Base-by-base conservation (phyloP, 1,284 basidiomycete species). In the Ceratobasidium sp. region DNA sequence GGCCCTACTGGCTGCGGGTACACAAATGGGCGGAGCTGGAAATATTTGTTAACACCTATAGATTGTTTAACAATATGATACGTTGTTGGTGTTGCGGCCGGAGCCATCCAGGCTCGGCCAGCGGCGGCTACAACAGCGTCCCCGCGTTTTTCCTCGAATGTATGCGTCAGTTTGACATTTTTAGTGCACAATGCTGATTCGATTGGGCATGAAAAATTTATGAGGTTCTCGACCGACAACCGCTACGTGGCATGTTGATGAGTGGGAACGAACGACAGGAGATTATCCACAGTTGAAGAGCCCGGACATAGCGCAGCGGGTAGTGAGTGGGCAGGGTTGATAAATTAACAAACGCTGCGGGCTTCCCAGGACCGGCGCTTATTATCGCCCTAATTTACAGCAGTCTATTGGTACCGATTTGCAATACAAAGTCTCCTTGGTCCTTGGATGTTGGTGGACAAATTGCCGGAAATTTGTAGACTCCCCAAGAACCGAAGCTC, bases 31-130 rank as follows among this genome's bases (percentile, higher is more conserved):
- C 66, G 34, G 34, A n/a, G 66, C 22, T 37, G 46, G 9, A 29
- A 25, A 43, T 56, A 9, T 37, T 69, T 6, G 40, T 25, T 54
- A 19, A 44, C 25, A n/a, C 15, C 22, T 64, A n/a, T 19, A n/a
- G 22, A 64, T 32, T 57, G 67, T 70, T 70, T 32, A 70, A 59
- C 40, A 59, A 70, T 46, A 54, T 54, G 25, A 54, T 40, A 6
- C 44, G 54, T 70, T 46, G 56, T 70, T 29, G 54, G 59, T 59
- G 68, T 70, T 25, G 68, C 68, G 52, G 68, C 68, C 49, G 68
- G 68, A 29, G 68, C 68, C 34, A 71, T 54, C 68, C 68, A 61
- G 43, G 68, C 51, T 59, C 68, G 22, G 59, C 68, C n/a, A 56
- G 37, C 2, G 56, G 68, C 52, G 68, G 56, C n/a, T 71, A 71